Evolutionary conservation across 345 rosid species (phyloP), one percentile per base, ranked within the genome.

Genomic region (Dipteronia dyeriana): DNA sequence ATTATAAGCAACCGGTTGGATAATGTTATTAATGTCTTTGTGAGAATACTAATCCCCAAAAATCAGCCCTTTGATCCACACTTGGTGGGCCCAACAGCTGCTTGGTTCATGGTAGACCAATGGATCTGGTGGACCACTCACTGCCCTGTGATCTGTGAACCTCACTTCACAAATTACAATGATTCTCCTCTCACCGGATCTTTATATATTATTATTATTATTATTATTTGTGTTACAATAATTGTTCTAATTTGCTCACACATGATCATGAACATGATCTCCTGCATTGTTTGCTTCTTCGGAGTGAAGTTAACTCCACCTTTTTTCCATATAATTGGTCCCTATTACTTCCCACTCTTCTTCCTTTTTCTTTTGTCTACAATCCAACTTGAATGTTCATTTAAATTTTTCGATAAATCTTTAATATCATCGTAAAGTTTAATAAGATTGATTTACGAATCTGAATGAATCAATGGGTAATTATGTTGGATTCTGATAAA

Each of bases 1-100:
- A 7, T n/a, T n/a, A n/a, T 17, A 19, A 7, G 61, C 71, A 51
- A 31, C 63, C 62, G 63, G 51, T 75, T 22, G 78, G 78, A 53
- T 65, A 2, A 49, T 29, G 71, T 11, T 49, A 26, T 20, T 65
- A 2, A 49, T 29, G 71, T 11, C 62, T 47, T 20, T 31, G 13
- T 26, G n/a, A 57, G 22, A 7, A 29, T 5, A 4, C 16, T 0
- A 19, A 31, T 7, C 61, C 49, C 5, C 9, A 45, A 75, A 49
- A 10, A 7, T 17, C 31, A 6, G n/a, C 19, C 16, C 51, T 13
- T 9, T 39, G 38, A 64, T 70, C 49, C 68, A 69, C 0, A n/a
- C 2, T 56, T 43, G 3, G 72, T 56, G 68, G 51, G 51, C 66
- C 74, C 74, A 26, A 14, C 7, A 5, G 9, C 1, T 63, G 75